Evolutionary conservation across 2,329 filamentous ascomycete genomes (phyloP), one percentile per base, ranked within the genome.

Genomic region (Akanthomyces uredinophilus): DNA sequence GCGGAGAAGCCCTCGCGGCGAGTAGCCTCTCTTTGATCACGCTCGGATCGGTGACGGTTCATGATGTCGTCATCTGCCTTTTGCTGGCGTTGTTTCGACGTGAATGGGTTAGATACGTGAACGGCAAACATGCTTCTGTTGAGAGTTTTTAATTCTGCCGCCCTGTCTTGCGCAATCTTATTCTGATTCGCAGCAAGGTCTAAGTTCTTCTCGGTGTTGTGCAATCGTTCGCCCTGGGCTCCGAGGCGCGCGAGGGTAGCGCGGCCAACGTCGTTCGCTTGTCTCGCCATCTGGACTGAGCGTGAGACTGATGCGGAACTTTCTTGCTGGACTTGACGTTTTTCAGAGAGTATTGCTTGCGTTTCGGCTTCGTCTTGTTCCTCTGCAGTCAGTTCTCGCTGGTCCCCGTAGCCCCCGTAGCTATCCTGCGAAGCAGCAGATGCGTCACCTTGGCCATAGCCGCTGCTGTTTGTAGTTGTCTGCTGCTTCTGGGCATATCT

Each of bases 51-150:
- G 68, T 90, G 85, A 62, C 87, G 87, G 51, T 88, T 85, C 70
- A 96, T 79, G 50, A 90, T 83, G 60, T 85, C 81, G 56, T 88
- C 80, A 66, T 95, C 90, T 46, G 85, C 83, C 62, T 84, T 85
- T 60, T 81, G 80, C 32, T 82, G 83, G 50, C 88, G 83, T 66
- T 82, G 83, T 65, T 84, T 86, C 16, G 85, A 86, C 0, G 90
- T 95, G 72, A 96, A 91, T 0, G 89, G 89, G 68, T 92, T 92
- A 59, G 81, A 80, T 29, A 93, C 87, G 70, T 92, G 89, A 24
- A 93, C 84, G 5, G 91, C 90, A 70, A 96, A 96, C 92, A 97
- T 96, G 78, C 88, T 92, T 65, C 89, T 82, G 75, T 97, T 96
- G 55, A 96, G 80, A 1, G 85, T 91, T 78, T 94, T 94, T 43